phyloP scores from a whole-genome alignment of 768 basidiomycete genomes.

The Tulasnella sp. region DNA sequence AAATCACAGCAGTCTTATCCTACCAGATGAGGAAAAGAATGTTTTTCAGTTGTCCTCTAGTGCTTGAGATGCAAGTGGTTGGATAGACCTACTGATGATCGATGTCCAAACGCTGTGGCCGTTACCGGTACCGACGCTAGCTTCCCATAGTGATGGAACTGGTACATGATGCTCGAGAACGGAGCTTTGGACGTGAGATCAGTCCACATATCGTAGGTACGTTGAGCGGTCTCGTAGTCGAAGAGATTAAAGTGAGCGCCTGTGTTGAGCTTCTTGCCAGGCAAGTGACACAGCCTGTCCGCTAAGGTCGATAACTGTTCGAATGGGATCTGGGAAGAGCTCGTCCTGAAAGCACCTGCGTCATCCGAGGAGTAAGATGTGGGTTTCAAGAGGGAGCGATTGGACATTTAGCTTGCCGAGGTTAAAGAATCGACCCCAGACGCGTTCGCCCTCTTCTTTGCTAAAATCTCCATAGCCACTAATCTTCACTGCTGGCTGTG shows the following conservation, averaged over 20 bases:
- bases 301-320: not conserved
- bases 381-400: not conserved
- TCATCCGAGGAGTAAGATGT: too few species aligned
- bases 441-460: too few species aligned
- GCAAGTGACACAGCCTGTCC: not conserved
- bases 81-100: slow-evolving; percentile 1
- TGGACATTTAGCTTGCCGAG: not conserved
- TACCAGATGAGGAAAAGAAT: too few species aligned
- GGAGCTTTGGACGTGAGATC: not conserved
- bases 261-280: not conserved
- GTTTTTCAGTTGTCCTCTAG: too few species aligned
- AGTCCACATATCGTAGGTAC: not conserved
- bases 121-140: not conserved
- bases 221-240: not conserved
- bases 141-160: not conserved
- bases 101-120: slow-evolving; percentile 8
- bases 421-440: too few species aligned
- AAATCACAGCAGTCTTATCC: too few species aligned
- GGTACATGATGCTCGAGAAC: not conserved
- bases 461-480: too few species aligned
- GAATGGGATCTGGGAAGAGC: not conserved
- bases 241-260: not conserved
- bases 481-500: too few species aligned
- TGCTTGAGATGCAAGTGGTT: too few species aligned
- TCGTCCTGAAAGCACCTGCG: not conserved